Percentiles rank a stretch among this genome's conserved stretches.
These are phyloP conservation scores for Mucor lusitanicus DNA, from an alignment of 371 early-diverging fungal species.

Conservation along the genomic window DNA sequence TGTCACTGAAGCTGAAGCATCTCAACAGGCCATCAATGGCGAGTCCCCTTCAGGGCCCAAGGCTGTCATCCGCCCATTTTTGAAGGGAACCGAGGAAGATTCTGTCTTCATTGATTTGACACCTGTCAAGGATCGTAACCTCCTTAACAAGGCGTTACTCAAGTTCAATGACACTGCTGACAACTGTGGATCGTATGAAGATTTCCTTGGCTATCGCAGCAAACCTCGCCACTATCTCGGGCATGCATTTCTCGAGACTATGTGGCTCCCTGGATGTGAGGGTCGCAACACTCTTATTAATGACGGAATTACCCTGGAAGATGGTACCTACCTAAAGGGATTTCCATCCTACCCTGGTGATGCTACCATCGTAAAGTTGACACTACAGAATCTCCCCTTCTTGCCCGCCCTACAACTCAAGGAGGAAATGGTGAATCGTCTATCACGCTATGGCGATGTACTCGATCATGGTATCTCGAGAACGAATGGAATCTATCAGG, in stretches of 20 bases:
- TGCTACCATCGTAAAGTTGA: background rate
- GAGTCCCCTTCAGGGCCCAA: background rate
- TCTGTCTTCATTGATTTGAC: background rate
- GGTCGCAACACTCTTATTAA: background rate
- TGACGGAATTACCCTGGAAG: background rate
- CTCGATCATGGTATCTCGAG: background rate
- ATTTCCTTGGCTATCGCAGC: background rate
- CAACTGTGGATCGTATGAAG: background rate
- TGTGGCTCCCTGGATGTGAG: background rate
- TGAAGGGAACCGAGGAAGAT: background rate
- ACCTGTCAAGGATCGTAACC: background rate
- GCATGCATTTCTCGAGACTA: background rate
- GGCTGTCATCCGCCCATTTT: background rate
- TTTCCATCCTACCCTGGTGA: background rate
- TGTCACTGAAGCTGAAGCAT: background rate
- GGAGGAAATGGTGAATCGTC: background rate
- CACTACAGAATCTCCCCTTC: background rate
- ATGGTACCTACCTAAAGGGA: background rate
- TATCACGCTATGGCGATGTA: background rate
- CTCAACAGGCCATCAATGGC: background rate
- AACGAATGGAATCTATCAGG: background rate
- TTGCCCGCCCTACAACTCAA: background rate
- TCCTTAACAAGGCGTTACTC: background rate
- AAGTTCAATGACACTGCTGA: background rate
- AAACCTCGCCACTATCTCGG: background rate